Percentiles rank a stretch among this genome's conserved stretches.
Evolutionary conservation across 2,329 filamentous ascomycete species (phyloP).

Genomic region (Diaporthe humulicola): DNA sequence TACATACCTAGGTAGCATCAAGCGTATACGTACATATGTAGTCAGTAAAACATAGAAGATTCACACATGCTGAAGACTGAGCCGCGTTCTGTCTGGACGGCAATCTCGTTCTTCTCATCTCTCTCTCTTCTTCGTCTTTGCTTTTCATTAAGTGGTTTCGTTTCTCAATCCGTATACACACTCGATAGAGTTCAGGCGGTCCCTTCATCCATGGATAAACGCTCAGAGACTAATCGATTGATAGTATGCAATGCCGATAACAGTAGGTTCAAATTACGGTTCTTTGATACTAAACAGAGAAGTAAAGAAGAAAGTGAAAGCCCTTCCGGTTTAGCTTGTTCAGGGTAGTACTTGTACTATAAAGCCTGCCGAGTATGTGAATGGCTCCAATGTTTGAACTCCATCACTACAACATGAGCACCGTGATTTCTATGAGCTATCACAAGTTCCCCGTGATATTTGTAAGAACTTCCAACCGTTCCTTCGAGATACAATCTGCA

Average conservation of each 20-base stretch:
- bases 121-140: not conserved
- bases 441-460: too few species aligned
- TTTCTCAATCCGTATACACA: too few species aligned
- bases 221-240: too few species aligned
- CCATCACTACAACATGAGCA: not conserved
- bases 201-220: too few species aligned
- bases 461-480: not conserved
- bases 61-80: not conserved
- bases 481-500: not conserved
- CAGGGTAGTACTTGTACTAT: too few species aligned
- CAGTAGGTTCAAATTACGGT: too few species aligned
- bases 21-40: not conserved
- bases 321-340: too few species aligned
- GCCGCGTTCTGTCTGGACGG: not conserved
- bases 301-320: not conserved
- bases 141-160: too few species aligned
- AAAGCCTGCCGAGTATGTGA: not conserved
- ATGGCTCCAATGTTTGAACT: not conserved
- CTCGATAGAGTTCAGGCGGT: too few species aligned
- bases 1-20: not conserved
- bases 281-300: too few species aligned
- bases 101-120: too few species aligned
- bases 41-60: not conserved
- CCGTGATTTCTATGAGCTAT: not conserved
- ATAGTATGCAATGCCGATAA: too few species aligned